A percentile compares a stretch with the other conserved stretches of the same genome.
Conservation (phyloP, 306 rosid genomes). For the Dalbergia oliveri region DNA sequence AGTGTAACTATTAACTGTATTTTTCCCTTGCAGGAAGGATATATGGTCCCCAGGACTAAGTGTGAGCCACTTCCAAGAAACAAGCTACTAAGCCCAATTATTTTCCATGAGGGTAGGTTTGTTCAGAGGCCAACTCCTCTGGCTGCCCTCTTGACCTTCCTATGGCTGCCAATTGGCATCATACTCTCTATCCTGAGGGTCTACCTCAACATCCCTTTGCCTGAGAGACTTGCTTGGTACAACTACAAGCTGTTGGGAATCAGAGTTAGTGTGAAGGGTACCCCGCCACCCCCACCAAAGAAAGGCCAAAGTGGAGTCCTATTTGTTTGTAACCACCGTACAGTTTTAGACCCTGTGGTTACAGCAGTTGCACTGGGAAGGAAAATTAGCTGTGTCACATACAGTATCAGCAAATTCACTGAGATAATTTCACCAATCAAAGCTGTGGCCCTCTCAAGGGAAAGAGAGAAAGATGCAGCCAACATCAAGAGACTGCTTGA, state of each 20-base stretch:
- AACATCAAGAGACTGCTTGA: conserved; percentile 73
- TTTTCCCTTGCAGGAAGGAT: conserved; percentile 73
- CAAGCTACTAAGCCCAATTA: conserved; percentile 80
- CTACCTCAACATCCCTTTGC: conserved; percentile 79
- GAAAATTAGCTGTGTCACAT: conserved; percentile 92
- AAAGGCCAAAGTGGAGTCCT: conserved; percentile 82
- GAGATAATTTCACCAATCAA: conserved; percentile 89
- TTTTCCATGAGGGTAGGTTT: conserved; percentile 92
- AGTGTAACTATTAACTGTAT: neutral
- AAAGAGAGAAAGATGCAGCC: conserved; percentile 84
- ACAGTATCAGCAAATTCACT: conserved; percentile 86
- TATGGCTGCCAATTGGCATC: conserved; percentile 89
- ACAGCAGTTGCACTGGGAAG: conserved; percentile 79
- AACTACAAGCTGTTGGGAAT: conserved; percentile 82
- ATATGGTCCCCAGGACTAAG: conserved; percentile 71
- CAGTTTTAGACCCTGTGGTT: conserved; percentile 86
- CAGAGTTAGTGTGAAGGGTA: conserved; percentile 73
- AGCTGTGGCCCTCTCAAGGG: conserved; percentile 85
- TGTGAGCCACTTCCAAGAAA: conserved; percentile 75
- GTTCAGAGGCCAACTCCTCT: conserved; percentile 89
- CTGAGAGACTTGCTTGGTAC: conserved; percentile 75
- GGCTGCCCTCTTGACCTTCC: conserved; percentile 66
- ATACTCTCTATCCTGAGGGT: conserved; percentile 78
- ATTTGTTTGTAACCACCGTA: conserved; percentile 87
- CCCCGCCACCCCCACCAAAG: conserved; percentile 83